These are phyloP conservation scores for Naganishia vaughanmartiniae DNA, from an alignment of 768 basidiomycete genomes.

Conservation along the genomic window DNA sequence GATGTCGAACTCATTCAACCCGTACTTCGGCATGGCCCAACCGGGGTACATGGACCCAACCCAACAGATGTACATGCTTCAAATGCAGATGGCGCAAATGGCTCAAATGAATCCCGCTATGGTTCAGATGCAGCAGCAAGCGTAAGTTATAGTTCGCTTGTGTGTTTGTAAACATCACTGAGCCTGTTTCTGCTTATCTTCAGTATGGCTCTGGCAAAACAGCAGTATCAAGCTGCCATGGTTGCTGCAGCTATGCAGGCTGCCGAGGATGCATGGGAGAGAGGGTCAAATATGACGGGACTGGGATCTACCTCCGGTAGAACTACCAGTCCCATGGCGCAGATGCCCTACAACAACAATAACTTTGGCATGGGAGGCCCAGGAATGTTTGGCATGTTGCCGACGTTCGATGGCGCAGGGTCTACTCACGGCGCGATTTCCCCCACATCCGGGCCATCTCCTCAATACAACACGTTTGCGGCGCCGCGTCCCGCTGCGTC, in stretches of 20 bases:
- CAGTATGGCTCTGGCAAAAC: conserved; percentile 73
- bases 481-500: conserved; percentile 5
- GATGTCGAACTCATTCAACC: conserved; percentile 48
- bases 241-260: conserved; percentile 85
- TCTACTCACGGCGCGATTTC: conserved; percentile 8
- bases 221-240: conserved; percentile 83
- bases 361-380: conserved; percentile 13
- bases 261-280: conserved; percentile 89
- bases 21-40: conserved; percentile 23
- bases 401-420: conserved; percentile 9
- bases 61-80: conserved; percentile 30
- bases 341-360: background rate
- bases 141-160: conserved; percentile 46
- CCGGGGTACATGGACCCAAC: conserved; percentile 15
- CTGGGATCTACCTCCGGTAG: conserved; percentile 33
- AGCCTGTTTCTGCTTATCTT: background rate
- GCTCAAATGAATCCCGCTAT: conserved; percentile 58
- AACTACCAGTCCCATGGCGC: background rate
- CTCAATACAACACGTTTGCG: background rate
- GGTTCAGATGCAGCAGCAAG: conserved; percentile 77
- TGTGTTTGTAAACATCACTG: background rate
- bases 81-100: conserved; percentile 32
- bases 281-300: conserved; percentile 63
- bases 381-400: conserved; percentile 20
- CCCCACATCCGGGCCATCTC: background rate